Evolutionary conservation across 176 grass and related monocot genomes (phyloP).

Genomic region (Aegilops umbellulata): DNA sequence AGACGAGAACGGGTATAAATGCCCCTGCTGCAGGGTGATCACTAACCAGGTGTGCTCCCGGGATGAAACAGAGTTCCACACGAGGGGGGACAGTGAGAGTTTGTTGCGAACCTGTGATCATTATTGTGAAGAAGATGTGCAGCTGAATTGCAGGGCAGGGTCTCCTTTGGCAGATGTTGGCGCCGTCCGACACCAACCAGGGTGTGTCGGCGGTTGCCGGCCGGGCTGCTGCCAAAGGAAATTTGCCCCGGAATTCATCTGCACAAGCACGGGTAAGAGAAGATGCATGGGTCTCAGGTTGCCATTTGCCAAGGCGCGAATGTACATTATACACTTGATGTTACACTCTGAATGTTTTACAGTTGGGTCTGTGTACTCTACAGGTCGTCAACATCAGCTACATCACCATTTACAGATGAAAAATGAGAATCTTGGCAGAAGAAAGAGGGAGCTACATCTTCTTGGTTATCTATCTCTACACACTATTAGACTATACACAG

Average conservation of each 20-base stretch:
- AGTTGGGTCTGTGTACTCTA: background rate
- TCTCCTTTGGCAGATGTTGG: slow-evolving; percentile 40
- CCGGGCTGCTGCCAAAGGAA: slow-evolving; percentile 40
- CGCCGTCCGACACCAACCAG: background rate
- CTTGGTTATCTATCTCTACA: background rate
- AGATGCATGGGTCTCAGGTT: background rate
- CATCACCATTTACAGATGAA: slow-evolving; percentile 8
- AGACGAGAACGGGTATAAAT: slow-evolving; percentile 20
- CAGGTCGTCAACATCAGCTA: background rate
- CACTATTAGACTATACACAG: slow-evolving; percentile 23
- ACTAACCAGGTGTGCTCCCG: background rate
- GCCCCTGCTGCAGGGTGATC: background rate
- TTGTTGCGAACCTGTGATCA: background rate
- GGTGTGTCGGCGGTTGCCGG: background rate
- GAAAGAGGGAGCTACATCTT: background rate
- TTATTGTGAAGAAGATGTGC: slow-evolving; percentile 8
- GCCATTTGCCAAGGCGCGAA: background rate
- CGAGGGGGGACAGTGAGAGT: background rate
- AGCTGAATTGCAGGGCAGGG: slow-evolving; percentile 47
- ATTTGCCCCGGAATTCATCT: slow-evolving; percentile 55
- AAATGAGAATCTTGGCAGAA: background rate
- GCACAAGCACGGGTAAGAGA: background rate
- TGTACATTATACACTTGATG: background rate
- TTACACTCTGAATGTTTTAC: slow-evolving; percentile 21
- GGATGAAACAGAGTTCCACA: background rate